Evolutionary conservation across 2,329 filamentous ascomycete species (phyloP).

Genomic region (Apiospora rasikravindrae): DNA sequence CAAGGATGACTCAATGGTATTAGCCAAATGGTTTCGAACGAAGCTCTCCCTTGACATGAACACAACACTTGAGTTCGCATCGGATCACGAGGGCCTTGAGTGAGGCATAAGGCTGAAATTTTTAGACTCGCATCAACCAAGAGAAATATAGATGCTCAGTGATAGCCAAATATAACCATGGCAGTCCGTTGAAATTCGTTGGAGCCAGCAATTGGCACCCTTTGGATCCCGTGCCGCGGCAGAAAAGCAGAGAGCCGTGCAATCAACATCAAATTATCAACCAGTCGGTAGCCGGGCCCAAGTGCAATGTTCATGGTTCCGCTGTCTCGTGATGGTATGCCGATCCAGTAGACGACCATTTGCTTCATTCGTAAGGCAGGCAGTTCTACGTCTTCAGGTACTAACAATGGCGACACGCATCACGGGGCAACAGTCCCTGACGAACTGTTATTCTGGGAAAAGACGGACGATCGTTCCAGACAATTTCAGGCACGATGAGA

Average conservation of each 20-base stretch:
- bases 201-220: constrained; percentile 6
- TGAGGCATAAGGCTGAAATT: constrained; percentile 2
- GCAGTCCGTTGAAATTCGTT: not conserved
- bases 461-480: not conserved
- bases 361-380: not conserved
- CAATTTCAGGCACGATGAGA: not conserved
- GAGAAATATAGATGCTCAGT: not conserved
- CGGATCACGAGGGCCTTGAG: not conserved
- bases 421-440: not conserved
- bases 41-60: not conserved
- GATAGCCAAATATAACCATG: not conserved
- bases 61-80: not conserved
- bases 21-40: not conserved
- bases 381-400: not conserved
- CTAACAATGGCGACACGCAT: not conserved
- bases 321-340: not conserved
- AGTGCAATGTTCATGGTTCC: not conserved
- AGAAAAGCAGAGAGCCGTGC: not conserved
- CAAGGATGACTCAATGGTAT: not conserved
- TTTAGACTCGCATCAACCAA: not conserved
- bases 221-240: not conserved
- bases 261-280: not conserved
- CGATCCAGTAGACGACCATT: not conserved
- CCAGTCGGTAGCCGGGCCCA: not conserved
- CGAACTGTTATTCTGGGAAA: not conserved